These are phyloP conservation scores for Cladosporium austrohemisphaericum DNA, from an alignment of 2,329 filamentous ascomycete genomes.

Conservation along the genomic window DNA sequence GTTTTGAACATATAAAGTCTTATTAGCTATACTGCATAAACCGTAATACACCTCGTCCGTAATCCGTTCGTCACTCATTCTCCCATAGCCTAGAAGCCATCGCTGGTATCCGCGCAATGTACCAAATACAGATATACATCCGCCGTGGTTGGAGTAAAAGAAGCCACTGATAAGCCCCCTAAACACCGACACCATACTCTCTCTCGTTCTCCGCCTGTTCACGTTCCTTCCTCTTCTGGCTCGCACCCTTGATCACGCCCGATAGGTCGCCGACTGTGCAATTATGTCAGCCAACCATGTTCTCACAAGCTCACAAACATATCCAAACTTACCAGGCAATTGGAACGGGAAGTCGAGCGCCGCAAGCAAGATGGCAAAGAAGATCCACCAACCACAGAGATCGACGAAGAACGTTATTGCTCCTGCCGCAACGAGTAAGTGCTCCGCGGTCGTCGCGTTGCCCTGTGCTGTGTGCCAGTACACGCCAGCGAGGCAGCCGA, in stretches of 20 bases:
- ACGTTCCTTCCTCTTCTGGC: conserved; percentile 30
- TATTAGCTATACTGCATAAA: no score
- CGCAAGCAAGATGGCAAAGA: conserved; percentile 52
- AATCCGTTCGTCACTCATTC: not conserved
- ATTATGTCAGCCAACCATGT: conserved; percentile 8
- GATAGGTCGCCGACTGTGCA: conserved; percentile 44
- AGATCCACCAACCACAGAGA: conserved; percentile 51
- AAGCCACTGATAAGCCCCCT: not conserved
- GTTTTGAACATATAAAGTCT: no score
- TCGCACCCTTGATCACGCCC: conserved; percentile 43
- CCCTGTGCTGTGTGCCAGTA: conserved; percentile 56
- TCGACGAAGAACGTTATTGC: conserved; percentile 49
- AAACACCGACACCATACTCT: not conserved
- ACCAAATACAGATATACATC: not conserved
- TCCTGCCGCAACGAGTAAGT: conserved; percentile 41
- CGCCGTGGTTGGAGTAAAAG: no score
- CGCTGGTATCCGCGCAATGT: not conserved
- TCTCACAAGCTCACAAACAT: conserved; percentile 17
- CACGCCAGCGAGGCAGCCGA: conserved; percentile 56
- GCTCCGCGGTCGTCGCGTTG: conserved; percentile 29
- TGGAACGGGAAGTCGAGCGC: conserved; percentile 52
- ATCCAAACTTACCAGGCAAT: conserved; percentile 39
- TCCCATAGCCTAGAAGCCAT: not conserved
- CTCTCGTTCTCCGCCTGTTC: not conserved
- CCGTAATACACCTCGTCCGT: no score